Evolutionary conservation across 169 alveolate genomes (phyloP).

Genomic region (Eimeria falciformis): DNA sequence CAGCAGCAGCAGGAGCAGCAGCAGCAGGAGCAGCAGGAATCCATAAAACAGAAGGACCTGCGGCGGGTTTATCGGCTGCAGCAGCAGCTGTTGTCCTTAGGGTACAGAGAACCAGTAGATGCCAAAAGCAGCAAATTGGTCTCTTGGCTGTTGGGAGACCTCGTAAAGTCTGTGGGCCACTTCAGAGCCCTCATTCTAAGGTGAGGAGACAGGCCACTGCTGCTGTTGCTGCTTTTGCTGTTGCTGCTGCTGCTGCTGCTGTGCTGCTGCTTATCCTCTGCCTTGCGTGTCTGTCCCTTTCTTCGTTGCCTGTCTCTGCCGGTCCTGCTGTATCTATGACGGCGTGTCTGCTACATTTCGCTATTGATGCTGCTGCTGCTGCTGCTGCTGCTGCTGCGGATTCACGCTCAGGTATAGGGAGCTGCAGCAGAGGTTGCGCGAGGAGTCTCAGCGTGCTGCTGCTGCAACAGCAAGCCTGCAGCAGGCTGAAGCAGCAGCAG

Average conservation of each 20-base stretch:
- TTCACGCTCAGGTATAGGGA: slow-evolving; percentile 50
- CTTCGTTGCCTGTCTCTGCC: not conserved
- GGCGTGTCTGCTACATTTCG: not conserved
- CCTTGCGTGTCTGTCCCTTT: not conserved
- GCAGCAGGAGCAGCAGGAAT: slow-evolving; percentile 21
- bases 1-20: not conserved
- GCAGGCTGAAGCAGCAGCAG: slow-evolving; percentile 23
- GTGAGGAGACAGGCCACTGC: not conserved
- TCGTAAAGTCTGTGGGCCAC: slow-evolving; percentile 5
- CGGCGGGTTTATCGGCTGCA: slow-evolving; percentile 10
- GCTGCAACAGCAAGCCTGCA: slow-evolving; percentile 29
- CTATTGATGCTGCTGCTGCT: not conserved
- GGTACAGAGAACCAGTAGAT: not conserved
- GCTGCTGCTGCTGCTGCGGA: slow-evolving; percentile 16
- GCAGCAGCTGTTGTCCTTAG: slow-evolving; percentile 44
- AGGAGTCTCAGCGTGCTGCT: slow-evolving; percentile 22
- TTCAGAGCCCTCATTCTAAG: slow-evolving; percentile 40
- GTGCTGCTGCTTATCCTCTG: not conserved
- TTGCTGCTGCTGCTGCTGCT: not conserved
- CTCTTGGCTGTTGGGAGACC: not conserved
- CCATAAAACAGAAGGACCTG: not conserved
- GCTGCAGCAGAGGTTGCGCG: slow-evolving; percentile 65
- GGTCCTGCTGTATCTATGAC: not conserved
- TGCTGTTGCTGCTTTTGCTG: slow-evolving; percentile 33
- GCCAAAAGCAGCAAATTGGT: not conserved